These are phyloP conservation scores for Phyllostachys edulis DNA, from an alignment of 176 grass and related monocot genomes.

Conservation along the genomic window DNA sequence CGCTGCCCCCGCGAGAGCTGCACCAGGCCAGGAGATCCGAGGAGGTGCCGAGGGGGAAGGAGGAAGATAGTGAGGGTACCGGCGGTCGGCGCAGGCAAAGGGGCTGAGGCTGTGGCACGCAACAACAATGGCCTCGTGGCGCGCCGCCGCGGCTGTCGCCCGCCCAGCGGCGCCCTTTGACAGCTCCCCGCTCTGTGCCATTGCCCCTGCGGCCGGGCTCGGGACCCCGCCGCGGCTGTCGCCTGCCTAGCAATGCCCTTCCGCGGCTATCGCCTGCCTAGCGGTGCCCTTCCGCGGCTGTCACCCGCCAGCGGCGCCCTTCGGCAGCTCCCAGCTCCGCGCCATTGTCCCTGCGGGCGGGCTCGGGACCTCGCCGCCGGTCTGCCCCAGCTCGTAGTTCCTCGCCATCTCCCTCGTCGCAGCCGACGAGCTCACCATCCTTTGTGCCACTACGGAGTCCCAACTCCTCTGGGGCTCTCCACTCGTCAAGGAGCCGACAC, in stretches of 20 bases:
- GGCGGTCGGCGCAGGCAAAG: too few species aligned
- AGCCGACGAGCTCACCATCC: slow-evolving; percentile 34
- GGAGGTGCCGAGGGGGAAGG: too few species aligned
- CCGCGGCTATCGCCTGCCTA: too few species aligned
- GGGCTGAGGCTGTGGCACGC: too few species aligned
- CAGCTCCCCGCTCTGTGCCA: slow-evolving; percentile 8
- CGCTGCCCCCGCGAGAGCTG: too few species aligned
- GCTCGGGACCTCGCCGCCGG: slow-evolving; percentile 7
- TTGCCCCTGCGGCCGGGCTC: background rate
- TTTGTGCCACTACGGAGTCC: background rate
- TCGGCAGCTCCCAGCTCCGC: slow-evolving; percentile 23
- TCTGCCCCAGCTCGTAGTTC: slow-evolving; percentile 20
- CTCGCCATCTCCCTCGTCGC: slow-evolving; percentile 33
- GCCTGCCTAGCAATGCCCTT: too few species aligned
- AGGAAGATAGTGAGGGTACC: too few species aligned
- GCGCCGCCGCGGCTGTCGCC: background rate
- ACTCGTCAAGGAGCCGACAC: slow-evolving; percentile 7
- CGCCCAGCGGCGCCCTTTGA: background rate
- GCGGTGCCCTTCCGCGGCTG: too few species aligned
- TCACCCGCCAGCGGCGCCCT: background rate
- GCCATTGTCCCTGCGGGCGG: background rate
- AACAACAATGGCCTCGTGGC: too few species aligned
- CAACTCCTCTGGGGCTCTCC: background rate
- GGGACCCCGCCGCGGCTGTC: slow-evolving; percentile 16
- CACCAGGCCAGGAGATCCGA: too few species aligned